Percentiles rank a stretch among this genome's conserved stretches.
These are phyloP conservation scores for Grigorovia humatica DNA, from an alignment of 805 yeast species.

Conservation along the genomic window DNA sequence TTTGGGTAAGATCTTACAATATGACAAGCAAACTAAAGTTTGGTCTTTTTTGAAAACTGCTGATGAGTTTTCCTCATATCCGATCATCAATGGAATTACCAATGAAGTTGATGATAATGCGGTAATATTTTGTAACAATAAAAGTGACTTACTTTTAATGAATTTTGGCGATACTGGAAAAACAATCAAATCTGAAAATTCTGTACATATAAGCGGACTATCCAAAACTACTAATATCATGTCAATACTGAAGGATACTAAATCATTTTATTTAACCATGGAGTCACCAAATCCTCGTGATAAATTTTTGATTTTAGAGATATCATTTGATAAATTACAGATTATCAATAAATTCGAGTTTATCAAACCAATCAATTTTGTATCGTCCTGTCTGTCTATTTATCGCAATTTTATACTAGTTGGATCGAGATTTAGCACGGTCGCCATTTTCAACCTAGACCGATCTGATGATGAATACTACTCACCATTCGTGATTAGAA, in stretches of 20 bases:
- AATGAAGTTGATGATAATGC: constrained; percentile 21
- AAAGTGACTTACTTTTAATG: constrained; percentile 37
- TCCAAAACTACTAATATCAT: constrained; percentile 45
- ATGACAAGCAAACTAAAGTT: constrained; percentile 3
- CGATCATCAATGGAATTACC: constrained; percentile 34
- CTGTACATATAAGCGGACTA: constrained; percentile 21
- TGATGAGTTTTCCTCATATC: constrained; percentile 30
- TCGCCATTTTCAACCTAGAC: constrained; percentile 43
- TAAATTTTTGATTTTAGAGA: constrained; percentile 36
- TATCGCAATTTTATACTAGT: constrained; percentile 40
- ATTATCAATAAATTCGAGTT: constrained; percentile 14
- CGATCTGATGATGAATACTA: constrained; percentile 7
- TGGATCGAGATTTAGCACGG: constrained; percentile 64
- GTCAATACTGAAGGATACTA: constrained; percentile 17
- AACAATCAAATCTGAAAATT: constrained; percentile 13
- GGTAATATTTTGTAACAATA: constrained; percentile 27
- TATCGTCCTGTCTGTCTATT: constrained; percentile 46
- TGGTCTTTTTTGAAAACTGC: constrained; percentile 25
- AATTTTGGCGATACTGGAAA: constrained; percentile 32
- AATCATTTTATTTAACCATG: constrained; percentile 31
- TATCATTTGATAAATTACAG: constrained; percentile 25
- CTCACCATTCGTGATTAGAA: constrained; percentile 30
- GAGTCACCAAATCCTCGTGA: constrained; percentile 64
- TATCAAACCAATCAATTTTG: constrained; percentile 40
- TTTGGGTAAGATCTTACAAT: constrained; percentile 39